Base-by-base conservation (phyloP, 768 basidiomycete species). In the Pleurotus cornucopiae region DNA sequence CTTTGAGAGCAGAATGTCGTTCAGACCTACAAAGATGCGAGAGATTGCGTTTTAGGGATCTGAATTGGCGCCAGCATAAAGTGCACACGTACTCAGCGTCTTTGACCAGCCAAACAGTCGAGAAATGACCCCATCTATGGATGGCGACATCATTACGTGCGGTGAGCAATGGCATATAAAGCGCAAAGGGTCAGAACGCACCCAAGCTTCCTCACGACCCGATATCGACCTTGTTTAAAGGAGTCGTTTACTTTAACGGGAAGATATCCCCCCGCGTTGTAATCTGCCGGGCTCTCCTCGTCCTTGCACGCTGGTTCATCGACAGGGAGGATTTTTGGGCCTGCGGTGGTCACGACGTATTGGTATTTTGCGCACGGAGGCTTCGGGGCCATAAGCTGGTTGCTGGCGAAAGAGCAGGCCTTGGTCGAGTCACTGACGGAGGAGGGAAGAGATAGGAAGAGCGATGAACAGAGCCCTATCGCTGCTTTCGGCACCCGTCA, bases 81-180 rank as follows among this genome's bases (percentile, higher is more conserved):
- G 41, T 20, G 12, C 46, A 56, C 45, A 80, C 89, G 66, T 62
- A 92, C 90, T 82, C 72, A 23, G 74, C 71, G 67, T 93, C 91
- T 65, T 86, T 86, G 16, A 90, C 89, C 34, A 94, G 85, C 93
- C 93, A 94, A 21, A 94, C 94, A 13, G 94, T 95, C 1, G 91
- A 94, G 69, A 96, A 96, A 73, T 95, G 93, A 39, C 94, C 94
- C 94, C 94, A 96, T 56, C 89, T 91, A 58, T 23, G 54, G 54
- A 59, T 55, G 54, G 55, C 51, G 49, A 59, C 59, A 65, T 56
- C 55, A 69, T 58, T 40, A 58, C 58, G 67, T 64, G 64, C 58
- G 51, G 46, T 57, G 38, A 62, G 57, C 54, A 55, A 49, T 55
- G 37, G 9, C 41, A 46, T 3, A 47, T 43, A 18, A 54, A 51